Evolutionary conservation across 352 stramenopile species (phyloP).

Genomic region (Peronospora tabacina): DNA sequence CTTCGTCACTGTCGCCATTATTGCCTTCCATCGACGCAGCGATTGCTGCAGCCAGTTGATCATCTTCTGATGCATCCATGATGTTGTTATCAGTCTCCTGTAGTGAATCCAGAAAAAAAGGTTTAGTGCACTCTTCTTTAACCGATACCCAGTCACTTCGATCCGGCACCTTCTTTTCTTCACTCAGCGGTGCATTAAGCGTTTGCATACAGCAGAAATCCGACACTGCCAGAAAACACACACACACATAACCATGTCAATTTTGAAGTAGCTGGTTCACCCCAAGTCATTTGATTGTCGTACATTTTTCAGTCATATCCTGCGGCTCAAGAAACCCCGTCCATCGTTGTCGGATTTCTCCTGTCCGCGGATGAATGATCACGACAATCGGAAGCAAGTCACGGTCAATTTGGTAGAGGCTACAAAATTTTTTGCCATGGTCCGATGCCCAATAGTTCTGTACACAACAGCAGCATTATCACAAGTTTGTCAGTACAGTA

Average conservation of each 20-base stretch:
- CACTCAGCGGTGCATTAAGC: constrained; percentile 23
- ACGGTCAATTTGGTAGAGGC: constrained; percentile 69
- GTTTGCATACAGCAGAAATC: constrained; percentile 58
- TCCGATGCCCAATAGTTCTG: constrained; percentile 76
- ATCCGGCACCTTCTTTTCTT: constrained; percentile 17
- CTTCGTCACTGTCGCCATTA: constrained; percentile 28
- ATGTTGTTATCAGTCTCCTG: constrained; percentile 27
- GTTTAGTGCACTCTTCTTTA: not conserved
- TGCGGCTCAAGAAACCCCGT: constrained; percentile 60
- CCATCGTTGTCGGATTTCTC: constrained; percentile 60
- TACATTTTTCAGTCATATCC: constrained; percentile 69
- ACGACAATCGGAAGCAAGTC: constrained; percentile 58
- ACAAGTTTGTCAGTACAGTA: constrained; percentile 1
- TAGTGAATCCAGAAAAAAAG: constrained; percentile 2
- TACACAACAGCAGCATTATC: constrained; percentile 1
- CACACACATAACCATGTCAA: not conserved
- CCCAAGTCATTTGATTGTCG: constrained; percentile 3
- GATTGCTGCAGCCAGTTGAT: constrained; percentile 73
- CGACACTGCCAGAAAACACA: constrained; percentile 36
- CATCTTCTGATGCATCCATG: constrained; percentile 61
- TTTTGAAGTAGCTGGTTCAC: not conserved
- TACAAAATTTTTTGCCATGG: constrained; percentile 78
- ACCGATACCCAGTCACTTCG: not conserved
- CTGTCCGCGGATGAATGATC: constrained; percentile 73
- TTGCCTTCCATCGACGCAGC: constrained; percentile 61